Conservation (phyloP, 306 rosid genomes). For the Clitoria ternatea region DNA sequence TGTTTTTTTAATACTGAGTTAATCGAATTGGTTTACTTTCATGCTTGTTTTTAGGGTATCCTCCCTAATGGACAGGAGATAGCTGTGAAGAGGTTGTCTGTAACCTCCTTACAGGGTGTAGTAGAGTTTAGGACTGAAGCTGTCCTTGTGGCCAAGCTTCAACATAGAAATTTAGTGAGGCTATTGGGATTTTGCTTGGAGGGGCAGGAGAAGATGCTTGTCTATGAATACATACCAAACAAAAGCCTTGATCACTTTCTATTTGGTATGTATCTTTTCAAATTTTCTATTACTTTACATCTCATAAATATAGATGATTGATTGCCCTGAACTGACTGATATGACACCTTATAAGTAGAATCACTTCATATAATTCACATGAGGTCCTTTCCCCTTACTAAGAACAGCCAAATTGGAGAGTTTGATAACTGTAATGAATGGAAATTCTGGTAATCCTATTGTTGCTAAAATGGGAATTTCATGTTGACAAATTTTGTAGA, state of each 20-base stretch:
- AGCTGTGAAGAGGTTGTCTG: slow-evolving; percentile 58
- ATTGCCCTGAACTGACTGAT: background rate
- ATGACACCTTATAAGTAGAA: background rate
- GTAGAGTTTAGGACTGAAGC: slow-evolving; percentile 62
- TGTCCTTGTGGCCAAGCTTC: slow-evolving; percentile 53
- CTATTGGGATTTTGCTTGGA: slow-evolving; percentile 56
- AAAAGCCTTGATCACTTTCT: slow-evolving; percentile 51
- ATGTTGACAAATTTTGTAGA: slow-evolving; percentile 31
- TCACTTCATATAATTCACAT: background rate
- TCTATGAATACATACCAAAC: slow-evolving; percentile 56
- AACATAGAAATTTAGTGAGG: slow-evolving; percentile 55
- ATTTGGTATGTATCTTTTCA: slow-evolving; percentile 37
- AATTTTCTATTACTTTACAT: background rate
- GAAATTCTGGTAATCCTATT: background rate
- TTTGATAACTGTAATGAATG: background rate
- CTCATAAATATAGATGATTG: background rate
- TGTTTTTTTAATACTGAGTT: background rate
- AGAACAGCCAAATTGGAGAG: background rate
- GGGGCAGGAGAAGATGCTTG: slow-evolving; percentile 56
- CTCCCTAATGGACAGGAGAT: slow-evolving; percentile 46
- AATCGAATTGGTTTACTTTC: background rate
- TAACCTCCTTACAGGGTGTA: slow-evolving; percentile 52
- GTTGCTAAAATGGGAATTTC: background rate
- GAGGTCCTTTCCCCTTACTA: background rate
- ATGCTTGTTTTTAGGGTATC: slow-evolving; percentile 37